Conservation (phyloP, 768 basidiomycete species). For the Auriscalpium vulgare region DNA sequence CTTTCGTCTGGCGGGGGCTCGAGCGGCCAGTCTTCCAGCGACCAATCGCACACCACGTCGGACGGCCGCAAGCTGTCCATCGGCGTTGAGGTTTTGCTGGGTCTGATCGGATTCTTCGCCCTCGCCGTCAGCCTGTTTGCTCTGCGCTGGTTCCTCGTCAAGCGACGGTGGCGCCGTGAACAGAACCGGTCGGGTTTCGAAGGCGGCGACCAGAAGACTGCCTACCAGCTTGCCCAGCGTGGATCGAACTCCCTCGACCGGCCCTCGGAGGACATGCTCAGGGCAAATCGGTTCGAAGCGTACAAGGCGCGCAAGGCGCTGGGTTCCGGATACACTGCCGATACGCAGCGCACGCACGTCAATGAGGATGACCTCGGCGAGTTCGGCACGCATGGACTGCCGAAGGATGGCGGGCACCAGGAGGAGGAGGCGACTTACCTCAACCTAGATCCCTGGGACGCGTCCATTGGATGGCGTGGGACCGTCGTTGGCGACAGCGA, state of each 20-base stretch:
- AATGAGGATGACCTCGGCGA: constrained; percentile 15
- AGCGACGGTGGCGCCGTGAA: constrained; percentile 9
- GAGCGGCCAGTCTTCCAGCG: background rate
- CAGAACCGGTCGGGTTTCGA: constrained; percentile 12
- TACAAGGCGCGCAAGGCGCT: constrained; percentile 26
- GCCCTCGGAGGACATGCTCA: constrained; percentile 32
- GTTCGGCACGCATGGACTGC: constrained; percentile 8
- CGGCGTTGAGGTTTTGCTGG: constrained; percentile 57
- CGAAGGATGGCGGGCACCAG: constrained; percentile 5
- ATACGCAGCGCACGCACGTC: constrained; percentile 24
- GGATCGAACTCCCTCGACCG: constrained; percentile 19
- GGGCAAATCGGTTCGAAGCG: constrained; percentile 30
- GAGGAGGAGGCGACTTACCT: constrained; percentile 6
- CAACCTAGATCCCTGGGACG: constrained; percentile 9
- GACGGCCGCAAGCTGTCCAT: constrained; percentile 38
- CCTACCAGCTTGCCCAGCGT: constrained; percentile 30
- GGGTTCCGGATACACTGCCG: constrained; percentile 26
- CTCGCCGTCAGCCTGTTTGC: constrained; percentile 48
- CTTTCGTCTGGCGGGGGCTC: constrained; percentile 22
- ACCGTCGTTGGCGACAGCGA: constrained; percentile 8
- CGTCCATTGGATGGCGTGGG: constrained; percentile 8
- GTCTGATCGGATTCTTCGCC: constrained; percentile 49
- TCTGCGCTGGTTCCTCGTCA: constrained; percentile 40
- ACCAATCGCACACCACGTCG: constrained; percentile 2
- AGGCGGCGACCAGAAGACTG: constrained; percentile 13